Evolutionary conservation across 192 early-diverging fungal genomes (phyloP), one percentile per base, ranked within the genome.

Genomic region (Thoreauomyces humboldtii): DNA sequence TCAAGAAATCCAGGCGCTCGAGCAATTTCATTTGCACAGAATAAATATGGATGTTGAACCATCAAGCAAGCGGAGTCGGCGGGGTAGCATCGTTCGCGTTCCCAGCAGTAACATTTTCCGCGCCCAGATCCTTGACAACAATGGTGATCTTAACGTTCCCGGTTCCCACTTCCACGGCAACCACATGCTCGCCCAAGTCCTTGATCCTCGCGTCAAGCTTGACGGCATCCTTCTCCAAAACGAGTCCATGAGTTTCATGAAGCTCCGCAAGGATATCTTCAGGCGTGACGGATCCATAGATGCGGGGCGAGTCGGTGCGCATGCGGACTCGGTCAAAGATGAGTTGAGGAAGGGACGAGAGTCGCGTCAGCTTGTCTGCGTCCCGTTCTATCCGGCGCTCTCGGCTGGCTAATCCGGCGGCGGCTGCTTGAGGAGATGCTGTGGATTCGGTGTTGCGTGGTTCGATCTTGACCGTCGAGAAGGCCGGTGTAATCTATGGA

Each of bases 261-360:
- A 74, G 42, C 4, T 38, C 51, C 51, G 41, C 47, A 6, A 28
- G 37, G 24, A 74, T 42, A 48, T 74, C 69, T 0, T 71, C 37
- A 12, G 50, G 32, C 12, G 67, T 61, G 9, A 74, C 73, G 11
- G 68, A 71, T 4, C 73, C 73, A 36, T 62, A 74, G 27, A 74
- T 68, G n/a, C 50, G 56, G 7, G 47, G 29, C 6, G 56, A 52
- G 27, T 53, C 69, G 11, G 53, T 31, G 15, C 38, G 24, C 22
- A 71, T 62, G 41, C 34, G 35, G 11, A 74, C 69, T 0, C 73
- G 52, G 17, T 61, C 33, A 35, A 74, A 74, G 15, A 35, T 52
- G 17, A 73, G 56, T 17, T 11, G 17, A 7, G 43, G 38, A 2
- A 67, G 15, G 17, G 32, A 32, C 0, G 29, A 22, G 17, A 65